Evolutionary conservation across 2,329 filamentous ascomycete genomes (phyloP).

Genomic region (Alternaria alternata): DNA sequence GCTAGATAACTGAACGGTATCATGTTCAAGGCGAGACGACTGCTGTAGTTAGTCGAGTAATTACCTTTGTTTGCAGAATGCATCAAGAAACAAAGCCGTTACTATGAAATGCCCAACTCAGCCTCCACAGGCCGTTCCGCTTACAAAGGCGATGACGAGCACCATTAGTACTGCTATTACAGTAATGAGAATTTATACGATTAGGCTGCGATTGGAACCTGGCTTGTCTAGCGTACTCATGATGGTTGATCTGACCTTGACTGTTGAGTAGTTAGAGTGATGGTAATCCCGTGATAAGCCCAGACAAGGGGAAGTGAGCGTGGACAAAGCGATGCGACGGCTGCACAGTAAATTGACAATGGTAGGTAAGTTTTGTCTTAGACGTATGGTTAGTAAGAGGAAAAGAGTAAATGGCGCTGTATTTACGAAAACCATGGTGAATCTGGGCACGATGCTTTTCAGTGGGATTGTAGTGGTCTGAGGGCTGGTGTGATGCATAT

Average conservation of each 20-base stretch:
- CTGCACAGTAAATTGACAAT: neutral
- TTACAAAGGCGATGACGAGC: neutral
- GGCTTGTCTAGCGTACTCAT: neutral
- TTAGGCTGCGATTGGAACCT: neutral
- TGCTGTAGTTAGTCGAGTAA: neutral
- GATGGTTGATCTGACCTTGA: neutral
- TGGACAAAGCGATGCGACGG: neutral
- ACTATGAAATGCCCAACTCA: neutral
- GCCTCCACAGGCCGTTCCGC: neutral
- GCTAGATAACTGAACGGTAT: neutral
- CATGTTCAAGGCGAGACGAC: neutral
- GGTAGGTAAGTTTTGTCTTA: neutral
- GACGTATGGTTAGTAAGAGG: neutral
- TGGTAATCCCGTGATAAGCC: neutral
- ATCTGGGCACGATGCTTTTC: neutral
- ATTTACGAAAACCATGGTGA: neutral
- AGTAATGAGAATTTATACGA: neutral
- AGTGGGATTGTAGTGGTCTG: neutral
- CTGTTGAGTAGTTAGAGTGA: neutral
- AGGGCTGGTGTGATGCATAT: constrained; percentile 9
- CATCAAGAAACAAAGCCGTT: neutral
- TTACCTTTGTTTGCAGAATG: neutral
- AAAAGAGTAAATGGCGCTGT: neutral
- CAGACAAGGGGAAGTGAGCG: neutral
- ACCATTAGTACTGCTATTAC: neutral